These are phyloP conservation scores for Dactylellina leptospora DNA, from an alignment of 2,329 filamentous ascomycete species.

Conservation along the genomic window DNA sequence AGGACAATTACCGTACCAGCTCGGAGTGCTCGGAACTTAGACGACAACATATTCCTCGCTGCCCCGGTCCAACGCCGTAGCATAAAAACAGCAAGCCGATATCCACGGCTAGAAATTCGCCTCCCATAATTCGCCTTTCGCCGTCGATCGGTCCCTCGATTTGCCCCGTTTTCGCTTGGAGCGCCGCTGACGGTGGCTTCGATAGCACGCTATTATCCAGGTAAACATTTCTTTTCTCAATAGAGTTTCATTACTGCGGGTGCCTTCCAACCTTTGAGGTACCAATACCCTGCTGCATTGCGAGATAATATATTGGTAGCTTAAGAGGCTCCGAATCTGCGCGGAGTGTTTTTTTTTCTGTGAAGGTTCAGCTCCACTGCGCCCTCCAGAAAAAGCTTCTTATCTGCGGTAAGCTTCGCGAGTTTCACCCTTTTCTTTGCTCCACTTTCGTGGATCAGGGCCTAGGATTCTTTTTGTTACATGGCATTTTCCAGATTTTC, in stretches of 20 bases:
- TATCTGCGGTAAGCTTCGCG: constrained; percentile 30
- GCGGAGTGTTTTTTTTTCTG: constrained; percentile 6
- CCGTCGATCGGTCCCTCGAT: constrained; percentile 26
- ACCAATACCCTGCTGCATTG: constrained; percentile 21
- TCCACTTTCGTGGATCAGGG: constrained; percentile 25
- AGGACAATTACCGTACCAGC: constrained; percentile 29
- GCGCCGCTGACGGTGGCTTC: constrained; percentile 33
- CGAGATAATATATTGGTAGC: constrained; percentile 7
- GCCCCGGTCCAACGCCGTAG: neutral
- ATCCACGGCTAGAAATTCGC: constrained; percentile 2
- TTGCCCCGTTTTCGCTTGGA: constrained; percentile 27
- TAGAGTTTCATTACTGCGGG: constrained; percentile 8
- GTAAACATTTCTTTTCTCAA: constrained; percentile 1
- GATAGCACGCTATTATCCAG: neutral
- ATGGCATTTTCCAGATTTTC: neutral
- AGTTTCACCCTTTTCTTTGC: constrained; percentile 21
- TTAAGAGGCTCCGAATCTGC: constrained; percentile 14
- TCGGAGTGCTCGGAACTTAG: constrained; percentile 13
- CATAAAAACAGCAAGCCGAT: neutral
- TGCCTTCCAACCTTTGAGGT: constrained; percentile 8
- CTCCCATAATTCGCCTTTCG: constrained; percentile 10
- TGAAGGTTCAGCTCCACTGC: constrained; percentile 15
- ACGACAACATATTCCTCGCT: constrained; percentile 4
- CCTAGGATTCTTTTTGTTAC: neutral
- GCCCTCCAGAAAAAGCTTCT: neutral